phyloP scores from a whole-genome alignment of 352 stramenopile genomes.

The Halophytophthora polymorphica region DNA sequence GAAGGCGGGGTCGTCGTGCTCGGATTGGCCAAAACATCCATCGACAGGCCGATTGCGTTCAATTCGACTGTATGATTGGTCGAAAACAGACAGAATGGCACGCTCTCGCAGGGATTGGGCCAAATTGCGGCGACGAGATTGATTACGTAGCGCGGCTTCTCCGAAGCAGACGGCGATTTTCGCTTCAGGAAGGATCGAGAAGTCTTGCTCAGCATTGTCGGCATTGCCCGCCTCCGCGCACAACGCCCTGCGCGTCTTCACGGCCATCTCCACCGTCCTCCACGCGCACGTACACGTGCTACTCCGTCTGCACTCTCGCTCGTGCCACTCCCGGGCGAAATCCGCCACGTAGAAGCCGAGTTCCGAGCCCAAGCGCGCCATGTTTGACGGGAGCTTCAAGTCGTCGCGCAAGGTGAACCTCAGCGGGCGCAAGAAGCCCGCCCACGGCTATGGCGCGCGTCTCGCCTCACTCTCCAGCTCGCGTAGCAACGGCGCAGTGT shows the following conservation, averaged over 20 bases:
- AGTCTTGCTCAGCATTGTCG: too few relatives aligned
- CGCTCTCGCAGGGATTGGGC: too few relatives aligned
- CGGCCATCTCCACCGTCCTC: not conserved
- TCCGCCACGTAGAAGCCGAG: not conserved
- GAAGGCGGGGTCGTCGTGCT: too few relatives aligned
- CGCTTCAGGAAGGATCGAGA: too few relatives aligned
- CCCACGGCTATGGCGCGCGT: conserved; percentile 22
- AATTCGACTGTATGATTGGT: too few relatives aligned
- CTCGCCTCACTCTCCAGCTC: conserved; percentile 17
- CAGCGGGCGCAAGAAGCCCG: conserved; percentile 50
- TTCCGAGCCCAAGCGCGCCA: conserved; percentile 8
- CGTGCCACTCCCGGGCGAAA: not conserved
- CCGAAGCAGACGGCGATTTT: too few relatives aligned
- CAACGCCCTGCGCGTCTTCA: not conserved
- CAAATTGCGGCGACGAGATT: too few relatives aligned
- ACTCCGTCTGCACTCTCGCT: not conserved
- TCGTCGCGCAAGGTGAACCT: conserved; percentile 64
- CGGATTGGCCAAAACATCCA: too few relatives aligned
- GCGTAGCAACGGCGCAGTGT: conserved; percentile 1
- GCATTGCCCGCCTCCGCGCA: too few relatives aligned
- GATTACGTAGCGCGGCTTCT: too few relatives aligned
- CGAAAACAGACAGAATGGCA: too few relatives aligned
- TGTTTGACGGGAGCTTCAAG: conserved; percentile 81
- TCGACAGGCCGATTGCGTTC: too few relatives aligned
- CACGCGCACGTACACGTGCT: not conserved